A percentile compares a stretch with the other conserved stretches of the same genome.
Conservation (phyloP, 441 rosid species). For the Bocquillonia castaneifolia region DNA sequence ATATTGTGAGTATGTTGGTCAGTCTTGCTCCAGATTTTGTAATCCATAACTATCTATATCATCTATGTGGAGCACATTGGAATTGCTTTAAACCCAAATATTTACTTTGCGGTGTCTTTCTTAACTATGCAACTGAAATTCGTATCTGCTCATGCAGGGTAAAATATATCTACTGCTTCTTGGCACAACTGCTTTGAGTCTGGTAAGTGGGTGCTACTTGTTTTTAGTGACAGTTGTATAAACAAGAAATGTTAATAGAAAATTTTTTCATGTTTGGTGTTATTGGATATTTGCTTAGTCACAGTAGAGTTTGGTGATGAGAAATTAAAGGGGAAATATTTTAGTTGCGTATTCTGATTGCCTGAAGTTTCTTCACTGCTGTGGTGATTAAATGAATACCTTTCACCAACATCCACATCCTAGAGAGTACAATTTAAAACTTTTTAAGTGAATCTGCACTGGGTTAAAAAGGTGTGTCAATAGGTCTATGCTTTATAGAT, state of each 20-base stretch:
- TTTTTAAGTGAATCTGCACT: neutral
- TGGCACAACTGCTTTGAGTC: slow-evolving; percentile 91
- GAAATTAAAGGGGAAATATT: neutral
- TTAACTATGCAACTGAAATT: slow-evolving; percentile 13
- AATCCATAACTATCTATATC: neutral
- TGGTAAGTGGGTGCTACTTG: slow-evolving; percentile 46
- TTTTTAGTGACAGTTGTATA: slow-evolving; percentile 6
- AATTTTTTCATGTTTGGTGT: neutral
- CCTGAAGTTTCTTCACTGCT: neutral
- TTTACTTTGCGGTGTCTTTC: neutral
- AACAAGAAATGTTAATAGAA: neutral
- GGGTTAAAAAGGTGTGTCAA: neutral
- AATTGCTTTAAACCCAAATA: slow-evolving; percentile 2
- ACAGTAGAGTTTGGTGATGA: neutral
- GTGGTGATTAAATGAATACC: neutral
- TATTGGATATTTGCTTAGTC: neutral
- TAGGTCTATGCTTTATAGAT: neutral
- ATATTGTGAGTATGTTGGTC: neutral
- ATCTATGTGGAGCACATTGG: neutral
- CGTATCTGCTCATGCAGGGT: slow-evolving; percentile 46
- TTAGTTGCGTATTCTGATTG: neutral
- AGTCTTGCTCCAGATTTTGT: neutral
- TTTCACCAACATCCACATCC: neutral
- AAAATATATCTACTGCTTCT: slow-evolving; percentile 84
- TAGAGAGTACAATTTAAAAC: neutral